A percentile compares a stretch with the other conserved stretches of the same genome.
Conservation (phyloP, 1,139 yeast genomes). For the Geotrichum siamense region DNA sequence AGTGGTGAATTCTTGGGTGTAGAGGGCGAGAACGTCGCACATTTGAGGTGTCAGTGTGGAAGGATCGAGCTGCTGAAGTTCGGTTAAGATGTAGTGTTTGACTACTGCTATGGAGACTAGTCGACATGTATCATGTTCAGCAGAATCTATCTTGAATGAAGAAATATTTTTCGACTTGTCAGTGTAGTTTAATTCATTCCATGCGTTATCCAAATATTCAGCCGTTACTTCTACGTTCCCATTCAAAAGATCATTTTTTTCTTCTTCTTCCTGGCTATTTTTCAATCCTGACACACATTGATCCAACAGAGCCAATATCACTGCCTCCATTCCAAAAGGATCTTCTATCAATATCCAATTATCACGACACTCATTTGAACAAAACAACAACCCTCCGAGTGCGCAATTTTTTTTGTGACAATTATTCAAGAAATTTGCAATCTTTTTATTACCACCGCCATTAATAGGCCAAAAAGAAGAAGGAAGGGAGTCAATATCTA, state of each 20-base stretch:
- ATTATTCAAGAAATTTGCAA: not conserved
- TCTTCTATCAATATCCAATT: constrained; percentile 34
- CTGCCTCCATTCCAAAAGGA: constrained; percentile 29
- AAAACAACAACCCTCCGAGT: constrained; percentile 50
- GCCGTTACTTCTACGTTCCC: not conserved
- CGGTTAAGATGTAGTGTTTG: constrained; percentile 15
- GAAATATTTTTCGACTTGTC: not conserved
- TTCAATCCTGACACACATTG: constrained; percentile 20
- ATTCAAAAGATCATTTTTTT: not conserved
- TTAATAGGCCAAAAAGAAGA: too few relatives aligned
- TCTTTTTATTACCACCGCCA: not conserved
- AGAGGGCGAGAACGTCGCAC: constrained; percentile 1
- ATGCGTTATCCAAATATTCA: constrained; percentile 3
- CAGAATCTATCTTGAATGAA: constrained; percentile 9
- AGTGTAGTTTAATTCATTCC: constrained; percentile 2
- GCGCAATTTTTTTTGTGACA: constrained; percentile 22
- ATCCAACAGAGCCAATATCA: constrained; percentile 33
- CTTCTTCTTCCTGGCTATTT: not conserved
- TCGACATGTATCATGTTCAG: constrained; percentile 38
- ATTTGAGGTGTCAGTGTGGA: constrained; percentile 3
- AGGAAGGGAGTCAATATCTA: constrained; percentile 11
- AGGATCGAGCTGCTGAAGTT: constrained; percentile 1
- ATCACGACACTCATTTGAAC: constrained; percentile 43
- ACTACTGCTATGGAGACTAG: constrained; percentile 32
- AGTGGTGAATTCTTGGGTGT: not conserved